Evolutionary conservation across 2,329 filamentous ascomycete species (phyloP).

Genomic region (Fusarium sarcochroum): DNA sequence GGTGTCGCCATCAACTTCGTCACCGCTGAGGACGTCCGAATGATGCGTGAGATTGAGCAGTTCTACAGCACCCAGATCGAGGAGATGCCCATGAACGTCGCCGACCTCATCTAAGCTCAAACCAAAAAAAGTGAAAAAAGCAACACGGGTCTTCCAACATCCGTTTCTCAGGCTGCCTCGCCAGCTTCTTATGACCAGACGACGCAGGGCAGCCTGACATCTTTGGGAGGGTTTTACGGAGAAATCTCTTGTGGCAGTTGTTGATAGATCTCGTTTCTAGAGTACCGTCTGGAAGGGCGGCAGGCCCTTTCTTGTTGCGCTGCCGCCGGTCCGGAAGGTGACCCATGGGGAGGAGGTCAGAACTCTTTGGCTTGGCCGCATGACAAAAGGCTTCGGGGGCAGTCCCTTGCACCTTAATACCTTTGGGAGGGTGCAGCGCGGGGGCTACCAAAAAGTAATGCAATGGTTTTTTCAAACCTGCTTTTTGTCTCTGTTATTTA

Average conservation of each 20-base stretch:
- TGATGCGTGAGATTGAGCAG: slow-evolving; percentile 99
- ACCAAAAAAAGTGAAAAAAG: slow-evolving; percentile 40
- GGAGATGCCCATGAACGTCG: slow-evolving; percentile 99
- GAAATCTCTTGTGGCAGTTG: slow-evolving; percentile 55
- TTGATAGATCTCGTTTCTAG: slow-evolving; percentile 60
- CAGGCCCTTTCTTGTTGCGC: slow-evolving; percentile 18
- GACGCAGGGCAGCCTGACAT: slow-evolving; percentile 49
- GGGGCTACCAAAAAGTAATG: slow-evolving; percentile 61
- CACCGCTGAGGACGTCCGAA: slow-evolving; percentile 97
- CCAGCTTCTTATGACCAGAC: slow-evolving; percentile 38
- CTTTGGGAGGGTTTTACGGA: slow-evolving; percentile 50
- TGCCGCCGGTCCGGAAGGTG: slow-evolving; percentile 51
- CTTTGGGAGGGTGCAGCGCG: slow-evolving; percentile 53
- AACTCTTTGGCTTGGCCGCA: slow-evolving; percentile 50
- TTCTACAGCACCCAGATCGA: slow-evolving; percentile 99
- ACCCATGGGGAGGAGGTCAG: slow-evolving; percentile 50
- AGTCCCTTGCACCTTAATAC: slow-evolving; percentile 57
- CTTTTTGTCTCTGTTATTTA: slow-evolving; percentile 56
- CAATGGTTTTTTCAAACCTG: slow-evolving; percentile 54
- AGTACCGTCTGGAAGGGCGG: slow-evolving; percentile 50
- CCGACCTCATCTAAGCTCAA: slow-evolving; percentile 76
- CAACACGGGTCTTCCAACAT: slow-evolving; percentile 43
- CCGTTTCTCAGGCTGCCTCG: slow-evolving; percentile 45
- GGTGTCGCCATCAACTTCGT: slow-evolving; percentile 99
- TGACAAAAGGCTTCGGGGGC: slow-evolving; percentile 55